Evolutionary conservation across 2,329 filamentous ascomycete species (phyloP), one percentile per base, ranked within the genome.

Genomic region (Xylariaceae sp.): DNA sequence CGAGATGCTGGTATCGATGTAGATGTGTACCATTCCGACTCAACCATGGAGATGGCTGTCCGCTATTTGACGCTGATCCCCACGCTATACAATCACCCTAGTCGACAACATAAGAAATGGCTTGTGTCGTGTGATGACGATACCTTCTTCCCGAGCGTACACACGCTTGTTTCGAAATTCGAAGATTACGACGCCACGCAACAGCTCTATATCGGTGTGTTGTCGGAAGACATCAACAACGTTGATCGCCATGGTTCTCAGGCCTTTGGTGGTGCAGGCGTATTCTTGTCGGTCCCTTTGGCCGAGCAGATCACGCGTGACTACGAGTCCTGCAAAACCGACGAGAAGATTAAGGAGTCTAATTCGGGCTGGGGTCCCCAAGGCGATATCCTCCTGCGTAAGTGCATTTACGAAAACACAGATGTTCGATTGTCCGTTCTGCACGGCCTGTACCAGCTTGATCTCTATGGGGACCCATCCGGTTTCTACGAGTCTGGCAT

Each of bases 401-500:
- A 86, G 66, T 88, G 85, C 71, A 82, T 88, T 65, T 87, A 87
- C 72, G 81, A 85, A 63, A 81, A 87, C 69, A 85, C 84, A 2
- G 78, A 81, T 29, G 81, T 82, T 8, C 79, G 80, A n/a, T 70
- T 88, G 48, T 84, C 82, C 2, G 76, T 81, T 12, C 72, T 87
- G 53, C 78, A 79, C 65, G 81, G 83, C 31, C 76, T 88, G 11
- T 86, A 82, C 74, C 85, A 87, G 69, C 76, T 87, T 21, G 85
- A 88, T 66, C 74, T 88, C 43, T 78, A 80, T 55, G 82, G 80
- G 44, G 83, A 87, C 66, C 82, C 84, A 3, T 83, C 83, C 0
- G 85, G 85, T 4, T 87, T 87, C 72, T 88, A 87, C 71, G 85
- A 88, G 72, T 80, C 81, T 34, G 83, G 83, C 26, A 79, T 85